phyloP scores from a whole-genome alignment of 306 rosid species.

The Alnus rubra region DNA sequence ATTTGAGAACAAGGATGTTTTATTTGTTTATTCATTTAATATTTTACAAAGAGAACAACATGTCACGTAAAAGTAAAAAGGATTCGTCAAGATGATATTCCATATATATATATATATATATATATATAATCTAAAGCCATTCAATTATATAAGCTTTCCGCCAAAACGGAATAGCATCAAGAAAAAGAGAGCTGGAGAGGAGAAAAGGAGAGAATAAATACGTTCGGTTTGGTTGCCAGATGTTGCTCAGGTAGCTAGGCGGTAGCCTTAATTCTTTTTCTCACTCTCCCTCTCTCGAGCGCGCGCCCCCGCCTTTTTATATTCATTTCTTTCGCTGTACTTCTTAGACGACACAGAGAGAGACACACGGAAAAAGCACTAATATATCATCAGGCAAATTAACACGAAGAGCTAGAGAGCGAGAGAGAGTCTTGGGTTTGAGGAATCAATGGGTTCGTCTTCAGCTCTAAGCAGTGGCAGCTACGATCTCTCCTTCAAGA shows the following conservation, averaged over 20 bases:
- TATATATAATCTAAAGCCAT: too few species aligned
- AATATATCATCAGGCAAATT: conserved; percentile 27
- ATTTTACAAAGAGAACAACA: too few species aligned
- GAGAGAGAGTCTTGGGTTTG: not conserved
- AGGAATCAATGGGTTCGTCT: conserved; percentile 63
- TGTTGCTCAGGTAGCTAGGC: not conserved
- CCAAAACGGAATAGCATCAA: conserved; percentile 5
- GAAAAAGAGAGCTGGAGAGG: conserved; percentile 16
- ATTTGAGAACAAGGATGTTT: too few species aligned
- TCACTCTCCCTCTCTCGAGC: too few species aligned
- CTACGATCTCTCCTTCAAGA: conserved; percentile 91
- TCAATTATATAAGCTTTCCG: not conserved
- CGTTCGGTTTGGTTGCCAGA: conserved; percentile 43
- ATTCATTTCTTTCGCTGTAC: conserved; percentile 34
- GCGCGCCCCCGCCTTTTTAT: conserved; percentile 2
- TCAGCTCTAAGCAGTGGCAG: conserved; percentile 61
- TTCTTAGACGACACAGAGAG: conserved; percentile 24
- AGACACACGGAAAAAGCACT: conserved; percentile 20
- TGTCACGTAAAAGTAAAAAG: too few species aligned
- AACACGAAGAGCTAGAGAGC: not conserved
- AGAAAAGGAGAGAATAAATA: conserved; percentile 54
- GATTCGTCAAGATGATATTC: too few species aligned
- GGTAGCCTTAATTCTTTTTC: conserved; percentile 8
- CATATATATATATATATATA: too few species aligned
- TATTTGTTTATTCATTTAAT: too few species aligned